Evolutionary conservation across 2,329 filamentous ascomycete species (phyloP), one percentile per base, ranked within the genome.

Genomic region (Grosmannia huntii): DNA sequence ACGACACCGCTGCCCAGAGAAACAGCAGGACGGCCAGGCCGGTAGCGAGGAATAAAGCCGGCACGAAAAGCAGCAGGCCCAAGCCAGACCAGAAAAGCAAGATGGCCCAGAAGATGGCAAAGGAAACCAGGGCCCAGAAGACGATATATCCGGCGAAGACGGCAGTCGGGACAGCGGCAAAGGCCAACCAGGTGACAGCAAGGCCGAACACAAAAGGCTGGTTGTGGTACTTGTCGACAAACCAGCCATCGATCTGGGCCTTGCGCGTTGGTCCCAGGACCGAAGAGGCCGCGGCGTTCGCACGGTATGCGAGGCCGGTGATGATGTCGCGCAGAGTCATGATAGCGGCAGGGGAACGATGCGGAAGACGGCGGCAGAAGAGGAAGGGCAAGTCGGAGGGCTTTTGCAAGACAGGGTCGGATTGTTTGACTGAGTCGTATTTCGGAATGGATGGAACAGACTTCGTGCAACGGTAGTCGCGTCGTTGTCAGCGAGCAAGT

Each of bases 81-180:
- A 63, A 6, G 5, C 62, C 61, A 2, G 56, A 23, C 62, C 62
- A 64, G 50, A 64, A 64, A 16, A 64, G 52, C 36, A 62, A 56
- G 10, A 60, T 57, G 19, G 57, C 57, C 58, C 55, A 58, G 48
- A 62, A 61, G n/a, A 62, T 46, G 60, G 31, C 58, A 49, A 61
- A 56, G 10, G 59, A 59, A 11, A 60, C 49, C 14, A 58, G 52
- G 1, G 57, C 60, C 61, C 61, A 62, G 14, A 60, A 54, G 27
- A 58, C 56, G 3, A 61, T 54, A 41, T 60, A 62, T 52, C 53
- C 54, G 6, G 38, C 31, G 46, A 61, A 62, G n/a, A 53, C 53
- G n/a, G 44, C 11, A 11, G 28, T 49, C 19, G 52, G 54, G 1
- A 56, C 54, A 28, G 54, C 27, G 16, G 44, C 54, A 56, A 56